phyloP scores from a whole-genome alignment of 179 eudicot species.

The Silene vulgaris region DNA sequence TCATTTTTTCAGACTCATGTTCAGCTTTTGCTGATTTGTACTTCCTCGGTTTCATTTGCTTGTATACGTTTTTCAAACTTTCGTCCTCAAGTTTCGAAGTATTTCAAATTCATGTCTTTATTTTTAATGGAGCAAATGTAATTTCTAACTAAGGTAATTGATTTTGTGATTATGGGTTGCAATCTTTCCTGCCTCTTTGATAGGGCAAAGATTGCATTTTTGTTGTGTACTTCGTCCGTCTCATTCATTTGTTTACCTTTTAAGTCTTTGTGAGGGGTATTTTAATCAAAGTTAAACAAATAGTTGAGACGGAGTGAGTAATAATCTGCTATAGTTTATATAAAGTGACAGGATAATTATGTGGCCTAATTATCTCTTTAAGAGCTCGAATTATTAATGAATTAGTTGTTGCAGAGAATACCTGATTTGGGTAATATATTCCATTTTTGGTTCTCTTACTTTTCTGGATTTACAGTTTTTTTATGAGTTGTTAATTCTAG shows the following conservation, averaged over 20 bases:
- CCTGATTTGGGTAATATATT: slow-evolving; percentile 25
- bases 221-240: neutral
- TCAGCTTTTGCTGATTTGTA: neutral
- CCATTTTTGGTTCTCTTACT: slow-evolving; percentile 27
- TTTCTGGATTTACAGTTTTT: slow-evolving; percentile 29
- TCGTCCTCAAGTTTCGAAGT: neutral
- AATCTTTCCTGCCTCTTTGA: neutral
- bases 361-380: slow-evolving; percentile 12
- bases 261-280: no score
- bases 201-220: slow-evolving; percentile 9
- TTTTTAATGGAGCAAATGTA: neutral
- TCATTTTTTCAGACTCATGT: neutral
- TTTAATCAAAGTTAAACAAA: no score
- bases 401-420: slow-evolving; percentile 17
- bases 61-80: slow-evolving; percentile 11
- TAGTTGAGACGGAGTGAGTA: no score
- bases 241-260: no score
- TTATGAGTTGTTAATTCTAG: no score
- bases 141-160: slow-evolving; percentile 19
- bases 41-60: neutral
- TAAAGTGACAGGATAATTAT: slow-evolving; percentile 18
- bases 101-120: neutral
- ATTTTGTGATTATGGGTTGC: neutral
- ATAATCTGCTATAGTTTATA: slow-evolving; percentile 3
- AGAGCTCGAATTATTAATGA: slow-evolving; percentile 21